Conservation (phyloP, 768 basidiomycete genomes). For the Podaxis rugospora region DNA sequence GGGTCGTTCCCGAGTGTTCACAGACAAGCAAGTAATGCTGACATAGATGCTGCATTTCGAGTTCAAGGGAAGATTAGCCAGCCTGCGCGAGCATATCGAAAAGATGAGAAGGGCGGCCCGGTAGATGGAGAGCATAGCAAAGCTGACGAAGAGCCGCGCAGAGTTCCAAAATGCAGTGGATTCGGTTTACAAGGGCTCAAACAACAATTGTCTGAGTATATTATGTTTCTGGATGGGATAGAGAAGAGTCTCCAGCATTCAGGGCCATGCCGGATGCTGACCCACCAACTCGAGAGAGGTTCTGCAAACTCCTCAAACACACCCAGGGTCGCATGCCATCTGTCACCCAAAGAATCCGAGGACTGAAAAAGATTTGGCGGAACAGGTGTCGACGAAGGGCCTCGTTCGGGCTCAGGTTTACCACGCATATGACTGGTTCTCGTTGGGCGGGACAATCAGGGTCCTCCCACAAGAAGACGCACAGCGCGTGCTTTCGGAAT, state of each 20-base stretch:
- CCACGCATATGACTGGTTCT: background rate
- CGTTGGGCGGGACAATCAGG: background rate
- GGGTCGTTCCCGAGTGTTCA: background rate
- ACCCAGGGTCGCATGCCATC: background rate
- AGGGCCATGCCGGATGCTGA: background rate
- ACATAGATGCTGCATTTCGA: background rate
- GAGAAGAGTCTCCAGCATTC: background rate
- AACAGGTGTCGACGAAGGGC: background rate
- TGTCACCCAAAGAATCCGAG: background rate
- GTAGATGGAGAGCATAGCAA: background rate
- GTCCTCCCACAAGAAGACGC: background rate
- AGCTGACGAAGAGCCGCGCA: background rate
- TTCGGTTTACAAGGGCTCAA: background rate
- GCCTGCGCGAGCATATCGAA: background rate
- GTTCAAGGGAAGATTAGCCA: background rate
- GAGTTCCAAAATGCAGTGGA: background rate
- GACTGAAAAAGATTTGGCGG: background rate
- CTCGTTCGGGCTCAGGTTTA: background rate
- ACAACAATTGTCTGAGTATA: background rate
- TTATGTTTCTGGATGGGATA: background rate
- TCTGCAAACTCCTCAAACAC: background rate
- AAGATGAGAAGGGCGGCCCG: background rate
- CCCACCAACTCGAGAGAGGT: background rate
- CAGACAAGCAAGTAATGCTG: background rate
- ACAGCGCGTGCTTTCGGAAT: background rate